phyloP scores from a whole-genome alignment of 2,329 filamentous ascomycete species.

The Graphiopsis chlorocephala region DNA sequence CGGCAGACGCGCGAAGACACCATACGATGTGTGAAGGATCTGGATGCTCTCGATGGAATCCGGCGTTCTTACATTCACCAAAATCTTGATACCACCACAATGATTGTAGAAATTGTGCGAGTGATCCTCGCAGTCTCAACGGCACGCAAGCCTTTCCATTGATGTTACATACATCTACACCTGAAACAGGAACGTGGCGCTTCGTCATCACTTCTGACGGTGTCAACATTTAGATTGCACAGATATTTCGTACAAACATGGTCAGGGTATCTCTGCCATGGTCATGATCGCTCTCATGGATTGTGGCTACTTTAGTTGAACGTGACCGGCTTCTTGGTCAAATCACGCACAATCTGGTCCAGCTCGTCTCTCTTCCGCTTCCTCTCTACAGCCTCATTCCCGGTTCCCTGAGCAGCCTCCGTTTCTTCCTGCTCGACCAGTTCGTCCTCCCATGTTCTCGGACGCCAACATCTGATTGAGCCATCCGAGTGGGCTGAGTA shows the following conservation, averaged over 20 bases:
- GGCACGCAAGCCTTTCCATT: too few species aligned
- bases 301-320: conserved; percentile 23
- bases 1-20: not conserved
- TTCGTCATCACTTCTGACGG: not conserved
- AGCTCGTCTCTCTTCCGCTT: conserved; percentile 74
- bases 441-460: conserved; percentile 52
- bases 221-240: not conserved
- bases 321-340: conserved; percentile 72
- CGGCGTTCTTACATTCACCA: not conserved
- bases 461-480: conserved; percentile 75
- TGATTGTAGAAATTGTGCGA: not conserved
- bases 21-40: not conserved
- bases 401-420: conserved; percentile 38
- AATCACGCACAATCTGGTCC: conserved; percentile 73
- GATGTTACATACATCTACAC: not conserved
- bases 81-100: not conserved
- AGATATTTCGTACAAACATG: not conserved
- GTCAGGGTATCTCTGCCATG: not conserved
- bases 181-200: not conserved
- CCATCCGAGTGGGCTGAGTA: conserved; percentile 85
- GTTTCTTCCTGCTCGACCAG: conserved; percentile 43
- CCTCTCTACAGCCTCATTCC: conserved; percentile 41
- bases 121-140: not conserved
- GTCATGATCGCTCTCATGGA: not conserved
- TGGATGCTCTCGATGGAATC: not conserved